Base-by-base conservation (phyloP, 495 filamentous ascomycete genomes). In the Tricharina praecox region DNA sequence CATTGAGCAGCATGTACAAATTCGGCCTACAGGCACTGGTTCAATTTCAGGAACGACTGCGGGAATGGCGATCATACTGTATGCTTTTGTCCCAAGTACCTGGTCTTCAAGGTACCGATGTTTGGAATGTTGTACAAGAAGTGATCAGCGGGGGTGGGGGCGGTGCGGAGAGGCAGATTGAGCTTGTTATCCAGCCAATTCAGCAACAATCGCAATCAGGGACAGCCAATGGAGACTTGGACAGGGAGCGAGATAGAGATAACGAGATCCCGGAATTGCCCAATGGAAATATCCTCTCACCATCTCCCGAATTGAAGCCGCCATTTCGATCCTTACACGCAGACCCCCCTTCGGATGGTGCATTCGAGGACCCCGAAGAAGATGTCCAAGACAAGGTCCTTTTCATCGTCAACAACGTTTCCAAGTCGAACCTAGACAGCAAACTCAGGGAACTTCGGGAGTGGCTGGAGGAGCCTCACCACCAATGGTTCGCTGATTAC, bases 11-110 rank as follows among this genome's bases (percentile, higher is more conserved):
- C 0, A 96, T 99, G 90, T 96, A 86, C 67, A 94, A 94, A 53
- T 99, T 99, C 60, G 90, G 90, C 1, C 72, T 96, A n/a, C 88
- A 96, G 59, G 92, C 90, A 5, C 77, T 99, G 25, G 76, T 93
- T 48, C 84, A 95, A 59, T 73, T 94, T 43, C 76, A 80, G 36
- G 68, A 72, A 24, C 77, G 86, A 35, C 72, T 99, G n/a, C 70
- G 71, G 3, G 90, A 96, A 55, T 96, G 92, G 90, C 80, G 82
- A 4, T 81, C 77, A 3, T 90, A 93, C 60, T 94, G 88, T 61
- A 74, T 78, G 38, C 71, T 82, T 25, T 70, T 99, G 7, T 64
- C 88, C 18, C 77, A 82, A 48, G 79, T 95, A 23, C 79, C 83
- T 0, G 77, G 74, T 16, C 67, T 99, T 33, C 82, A 79, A 50